phyloP scores from a whole-genome alignment of 1,284 basidiomycete species.

The Porogramme epimiltina region DNA sequence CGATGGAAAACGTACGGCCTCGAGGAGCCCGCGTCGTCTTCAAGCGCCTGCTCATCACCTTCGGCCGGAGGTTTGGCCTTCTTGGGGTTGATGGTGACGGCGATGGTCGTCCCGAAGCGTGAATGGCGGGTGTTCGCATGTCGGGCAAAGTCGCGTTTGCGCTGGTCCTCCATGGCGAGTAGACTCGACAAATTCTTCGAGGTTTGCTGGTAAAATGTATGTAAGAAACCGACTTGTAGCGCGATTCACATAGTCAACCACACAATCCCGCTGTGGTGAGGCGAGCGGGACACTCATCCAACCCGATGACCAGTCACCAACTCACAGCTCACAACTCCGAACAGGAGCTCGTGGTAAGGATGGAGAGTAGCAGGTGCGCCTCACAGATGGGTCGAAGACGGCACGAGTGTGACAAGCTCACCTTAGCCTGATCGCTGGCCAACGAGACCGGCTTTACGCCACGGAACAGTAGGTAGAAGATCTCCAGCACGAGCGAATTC shows the following conservation, averaged over 20 bases:
- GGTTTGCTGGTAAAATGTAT: constrained; percentile 52
- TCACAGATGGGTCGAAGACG: no score
- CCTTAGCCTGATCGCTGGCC: constrained; percentile 69
- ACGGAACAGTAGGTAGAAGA: constrained; percentile 85
- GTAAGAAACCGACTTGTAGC: no score
- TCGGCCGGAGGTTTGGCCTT: constrained; percentile 35
- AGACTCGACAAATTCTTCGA: constrained; percentile 68
- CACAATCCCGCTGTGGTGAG: no score
- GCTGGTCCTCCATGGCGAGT: constrained; percentile 70
- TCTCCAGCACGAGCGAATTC: constrained; percentile 90
- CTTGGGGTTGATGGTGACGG: constrained; percentile 68
- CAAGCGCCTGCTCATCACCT: background rate
- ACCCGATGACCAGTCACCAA: no score
- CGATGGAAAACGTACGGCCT: constrained; percentile 74
- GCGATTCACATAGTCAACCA: no score
- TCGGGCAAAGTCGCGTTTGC: constrained; percentile 57
- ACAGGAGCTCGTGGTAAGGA: no score
- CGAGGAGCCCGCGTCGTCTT: constrained; percentile 33
- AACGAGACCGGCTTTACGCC: constrained; percentile 70
- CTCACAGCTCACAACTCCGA: no score
- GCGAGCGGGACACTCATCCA: no score
- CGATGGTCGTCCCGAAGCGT: constrained; percentile 90
- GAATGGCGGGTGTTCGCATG: constrained; percentile 84
- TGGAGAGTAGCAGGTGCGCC: no score
- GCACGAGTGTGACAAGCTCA: constrained; percentile 33